A percentile compares a stretch with the other conserved stretches of the same genome.
These are phyloP conservation scores for Yamadazyma scolyti DNA, from an alignment of 805 yeast species.

Conservation along the genomic window DNA sequence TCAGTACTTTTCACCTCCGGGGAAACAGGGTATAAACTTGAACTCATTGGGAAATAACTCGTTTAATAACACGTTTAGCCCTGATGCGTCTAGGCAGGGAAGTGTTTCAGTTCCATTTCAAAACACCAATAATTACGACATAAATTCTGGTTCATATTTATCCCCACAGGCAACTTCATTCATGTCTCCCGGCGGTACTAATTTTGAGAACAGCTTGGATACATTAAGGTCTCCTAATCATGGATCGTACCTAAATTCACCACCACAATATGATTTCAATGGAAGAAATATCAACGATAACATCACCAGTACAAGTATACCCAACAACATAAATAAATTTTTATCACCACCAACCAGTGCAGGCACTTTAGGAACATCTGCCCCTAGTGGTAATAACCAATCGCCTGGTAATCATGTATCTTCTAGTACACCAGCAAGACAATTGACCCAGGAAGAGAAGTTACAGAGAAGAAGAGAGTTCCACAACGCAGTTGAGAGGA, in stretches of 20 bases:
- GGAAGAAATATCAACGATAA: slow-evolving; percentile 7
- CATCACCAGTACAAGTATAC: slow-evolving; percentile 21
- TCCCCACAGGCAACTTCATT: slow-evolving; percentile 31
- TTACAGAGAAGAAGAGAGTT: slow-evolving; percentile 77
- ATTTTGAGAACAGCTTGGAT: slow-evolving; percentile 28
- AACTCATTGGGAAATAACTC: slow-evolving; percentile 19
- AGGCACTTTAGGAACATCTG: slow-evolving; percentile 25
- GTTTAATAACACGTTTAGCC: slow-evolving; percentile 24
- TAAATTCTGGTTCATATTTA: slow-evolving; percentile 26
- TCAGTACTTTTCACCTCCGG: slow-evolving; percentile 40
- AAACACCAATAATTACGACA: slow-evolving; percentile 15
- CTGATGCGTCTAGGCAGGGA: slow-evolving; percentile 26
- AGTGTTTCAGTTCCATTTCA: slow-evolving; percentile 26
- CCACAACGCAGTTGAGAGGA: slow-evolving; percentile 91
- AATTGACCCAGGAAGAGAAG: slow-evolving; percentile 61
- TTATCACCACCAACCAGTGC: slow-evolving; percentile 22
- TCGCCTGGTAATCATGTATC: too few relatives aligned
- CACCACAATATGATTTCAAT: slow-evolving; percentile 23
- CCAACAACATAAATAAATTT: slow-evolving; percentile 13
- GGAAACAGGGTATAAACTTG: slow-evolving; percentile 13
- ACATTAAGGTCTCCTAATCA: slow-evolving; percentile 33
- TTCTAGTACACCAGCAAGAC: slow-evolving; percentile 26
- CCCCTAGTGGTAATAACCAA: slow-evolving; percentile 19
- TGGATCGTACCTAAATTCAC: slow-evolving; percentile 32
- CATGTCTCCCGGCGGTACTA: slow-evolving; percentile 26